Conservation (phyloP, 192 early-diverging fungal species). For the Chytriomyces sp. region DNA sequence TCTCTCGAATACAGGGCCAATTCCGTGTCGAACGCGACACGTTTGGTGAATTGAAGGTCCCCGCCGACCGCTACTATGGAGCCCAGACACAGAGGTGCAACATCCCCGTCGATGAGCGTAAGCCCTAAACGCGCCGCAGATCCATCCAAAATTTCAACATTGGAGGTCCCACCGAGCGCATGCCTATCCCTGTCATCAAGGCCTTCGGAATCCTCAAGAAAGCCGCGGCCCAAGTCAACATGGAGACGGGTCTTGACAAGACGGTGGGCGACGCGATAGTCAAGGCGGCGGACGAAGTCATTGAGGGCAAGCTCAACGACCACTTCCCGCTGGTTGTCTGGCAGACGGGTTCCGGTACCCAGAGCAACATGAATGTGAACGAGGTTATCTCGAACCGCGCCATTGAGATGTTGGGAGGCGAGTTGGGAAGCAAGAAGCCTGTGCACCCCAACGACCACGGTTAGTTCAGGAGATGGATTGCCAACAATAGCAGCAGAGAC, state of each 20-base stretch:
- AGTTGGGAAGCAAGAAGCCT: constrained; percentile 89
- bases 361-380: constrained; percentile 74
- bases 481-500: neutral
- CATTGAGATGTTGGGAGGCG: constrained; percentile 86
- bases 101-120: neutral
- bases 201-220: constrained; percentile 96
- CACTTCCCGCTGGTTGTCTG: constrained; percentile 99
- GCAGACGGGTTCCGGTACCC: constrained; percentile 95
- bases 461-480: neutral
- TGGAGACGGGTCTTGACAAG: constrained; percentile 81
- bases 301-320: constrained; percentile 86
- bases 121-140: constrained; percentile 17
- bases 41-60: constrained; percentile 94
- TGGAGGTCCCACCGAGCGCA: constrained; percentile 86
- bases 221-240: constrained; percentile 93
- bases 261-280: constrained; percentile 86
- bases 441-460: constrained; percentile 99
- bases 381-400: constrained; percentile 98
- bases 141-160: constrained; percentile 98
- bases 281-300: constrained; percentile 64
- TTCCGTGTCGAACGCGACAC: constrained; percentile 67
- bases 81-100: constrained; percentile 91
- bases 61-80: constrained; percentile 95
- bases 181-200: constrained; percentile 94
- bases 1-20: constrained; percentile 14